A percentile compares a stretch with the other conserved stretches of the same genome.
These are phyloP conservation scores for Aspergillus conjunctus DNA, from an alignment of 495 filamentous ascomycete genomes.

Conservation along the genomic window DNA sequence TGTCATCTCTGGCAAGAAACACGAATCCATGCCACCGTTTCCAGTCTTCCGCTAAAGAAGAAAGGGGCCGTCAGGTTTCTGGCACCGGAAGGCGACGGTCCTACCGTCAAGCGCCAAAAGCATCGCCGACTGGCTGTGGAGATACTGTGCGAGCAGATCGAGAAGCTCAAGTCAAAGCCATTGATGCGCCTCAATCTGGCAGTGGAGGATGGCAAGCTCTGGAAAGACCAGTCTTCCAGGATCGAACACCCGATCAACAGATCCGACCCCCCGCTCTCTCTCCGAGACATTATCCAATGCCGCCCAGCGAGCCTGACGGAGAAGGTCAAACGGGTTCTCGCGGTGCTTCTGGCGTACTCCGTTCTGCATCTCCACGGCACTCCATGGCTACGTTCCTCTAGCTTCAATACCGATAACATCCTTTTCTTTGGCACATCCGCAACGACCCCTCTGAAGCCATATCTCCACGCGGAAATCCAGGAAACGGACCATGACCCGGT, in stretches of 20 bases:
- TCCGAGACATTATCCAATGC: conserved; percentile 12
- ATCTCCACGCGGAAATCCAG: conserved; percentile 9
- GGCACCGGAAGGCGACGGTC: background rate
- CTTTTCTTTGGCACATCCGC: conserved; percentile 11
- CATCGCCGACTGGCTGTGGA: conserved; percentile 6
- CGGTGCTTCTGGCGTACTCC: conserved; percentile 16
- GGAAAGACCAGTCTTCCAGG: conserved; percentile 17
- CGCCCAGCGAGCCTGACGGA: conserved; percentile 13
- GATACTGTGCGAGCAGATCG: conserved; percentile 18
- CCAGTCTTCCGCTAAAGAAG: conserved; percentile 25
- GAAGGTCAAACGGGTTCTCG: conserved; percentile 19
- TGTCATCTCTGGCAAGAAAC: conserved; percentile 13
- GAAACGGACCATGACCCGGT: background rate
- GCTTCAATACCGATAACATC: conserved; percentile 11
- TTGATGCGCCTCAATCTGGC: conserved; percentile 14
- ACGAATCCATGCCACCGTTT: conserved; percentile 41
- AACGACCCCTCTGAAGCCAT: conserved; percentile 14
- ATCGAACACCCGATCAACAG: conserved; percentile 1
- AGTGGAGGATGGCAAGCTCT: conserved; percentile 18
- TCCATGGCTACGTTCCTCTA: conserved; percentile 10
- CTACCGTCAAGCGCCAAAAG: no score
- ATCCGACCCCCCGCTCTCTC: conserved; percentile 11
- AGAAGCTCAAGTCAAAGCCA: conserved; percentile 12
- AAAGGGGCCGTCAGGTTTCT: conserved; percentile 8
- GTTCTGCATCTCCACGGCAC: conserved; percentile 17